phyloP scores from a whole-genome alignment of 78 protist species.

The Dictyostelium citrinum region DNA sequence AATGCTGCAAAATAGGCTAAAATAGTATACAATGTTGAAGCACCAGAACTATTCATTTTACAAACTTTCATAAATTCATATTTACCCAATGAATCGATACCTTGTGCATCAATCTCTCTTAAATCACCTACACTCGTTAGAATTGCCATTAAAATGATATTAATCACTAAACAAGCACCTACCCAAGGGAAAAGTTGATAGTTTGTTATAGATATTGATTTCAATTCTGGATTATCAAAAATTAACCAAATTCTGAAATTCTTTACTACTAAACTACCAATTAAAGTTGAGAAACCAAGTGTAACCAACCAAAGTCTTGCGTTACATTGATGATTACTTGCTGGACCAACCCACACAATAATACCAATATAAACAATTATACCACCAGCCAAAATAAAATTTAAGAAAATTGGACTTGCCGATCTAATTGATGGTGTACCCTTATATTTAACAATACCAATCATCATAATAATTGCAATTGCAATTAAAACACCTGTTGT shows the following conservation, averaged over 20 bases:
- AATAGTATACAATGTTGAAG: slow-evolving; percentile 1
- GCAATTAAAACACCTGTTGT: background rate
- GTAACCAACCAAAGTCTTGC: slow-evolving; percentile 45
- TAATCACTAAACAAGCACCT: background rate
- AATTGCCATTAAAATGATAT: background rate
- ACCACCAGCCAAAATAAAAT: slow-evolving; percentile 16
- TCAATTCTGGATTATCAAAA: slow-evolving; percentile 48
- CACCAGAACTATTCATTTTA: background rate
- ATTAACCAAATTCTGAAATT: slow-evolving; percentile 57
- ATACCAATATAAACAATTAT: slow-evolving; percentile 26
- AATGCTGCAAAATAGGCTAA: slow-evolving; percentile 16
- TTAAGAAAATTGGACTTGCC: slow-evolving; percentile 46
- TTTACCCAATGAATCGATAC: background rate
- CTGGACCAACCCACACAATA: slow-evolving; percentile 8
- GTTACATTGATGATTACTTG: background rate
- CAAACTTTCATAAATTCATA: slow-evolving; percentile 45
- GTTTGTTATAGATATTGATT: slow-evolving; percentile 40
- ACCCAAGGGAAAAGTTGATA: slow-evolving; percentile 54
- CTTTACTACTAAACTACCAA: slow-evolving; percentile 48
- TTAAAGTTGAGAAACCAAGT: slow-evolving; percentile 32
- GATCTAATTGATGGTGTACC: slow-evolving; percentile 33
- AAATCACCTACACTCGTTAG: slow-evolving; percentile 2
- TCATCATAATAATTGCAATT: background rate
- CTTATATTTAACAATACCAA: background rate
- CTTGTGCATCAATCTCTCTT: background rate